Percentiles rank a stretch among this genome's conserved stretches.
Evolutionary conservation across 352 stramenopile genomes (phyloP).

Genomic region (Globisporangium mamillatum): DNA sequence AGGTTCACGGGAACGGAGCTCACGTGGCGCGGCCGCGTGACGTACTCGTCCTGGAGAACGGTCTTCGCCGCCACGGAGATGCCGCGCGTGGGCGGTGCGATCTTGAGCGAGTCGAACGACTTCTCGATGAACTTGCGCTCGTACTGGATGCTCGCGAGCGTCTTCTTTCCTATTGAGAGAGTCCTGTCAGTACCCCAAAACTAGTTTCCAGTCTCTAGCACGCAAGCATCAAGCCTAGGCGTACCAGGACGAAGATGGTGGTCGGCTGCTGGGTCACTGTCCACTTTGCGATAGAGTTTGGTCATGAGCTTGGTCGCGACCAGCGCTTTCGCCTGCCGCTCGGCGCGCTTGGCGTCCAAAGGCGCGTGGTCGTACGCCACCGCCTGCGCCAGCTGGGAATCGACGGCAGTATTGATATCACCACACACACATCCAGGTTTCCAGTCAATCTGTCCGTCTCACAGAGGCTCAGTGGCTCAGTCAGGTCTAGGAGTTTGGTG

Average conservation of each 20-base stretch:
- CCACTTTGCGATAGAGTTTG: slow-evolving; percentile 41
- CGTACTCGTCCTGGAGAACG: slow-evolving; percentile 70
- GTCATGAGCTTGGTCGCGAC: slow-evolving; percentile 48
- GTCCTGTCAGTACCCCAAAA: too few species aligned
- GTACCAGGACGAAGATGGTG: slow-evolving; percentile 19
- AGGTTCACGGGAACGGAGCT: slow-evolving; percentile 49
- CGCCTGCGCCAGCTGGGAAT: slow-evolving; percentile 45
- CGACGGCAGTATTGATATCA: too few species aligned
- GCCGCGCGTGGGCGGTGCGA: slow-evolving; percentile 36
- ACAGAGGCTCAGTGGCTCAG: too few species aligned
- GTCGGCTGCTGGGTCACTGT: slow-evolving; percentile 7
- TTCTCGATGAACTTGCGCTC: slow-evolving; percentile 40
- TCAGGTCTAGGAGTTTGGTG: not conserved
- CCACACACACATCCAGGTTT: not conserved
- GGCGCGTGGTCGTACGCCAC: slow-evolving; percentile 54
- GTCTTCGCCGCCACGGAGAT: slow-evolving; percentile 46
- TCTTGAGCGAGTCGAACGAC: slow-evolving; percentile 34
- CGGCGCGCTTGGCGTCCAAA: slow-evolving; percentile 19
- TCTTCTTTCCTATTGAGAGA: slow-evolving; percentile 23
- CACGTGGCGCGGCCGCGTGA: slow-evolving; percentile 52
- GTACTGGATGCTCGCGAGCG: slow-evolving; percentile 61
- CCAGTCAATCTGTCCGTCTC: not conserved
- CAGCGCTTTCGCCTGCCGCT: slow-evolving; percentile 18
- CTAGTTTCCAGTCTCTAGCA: too few species aligned
- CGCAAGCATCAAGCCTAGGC: slow-evolving; percentile 14